phyloP scores from a whole-genome alignment of 352 stramenopile genomes.

The Phytophthora constricta region DNA sequence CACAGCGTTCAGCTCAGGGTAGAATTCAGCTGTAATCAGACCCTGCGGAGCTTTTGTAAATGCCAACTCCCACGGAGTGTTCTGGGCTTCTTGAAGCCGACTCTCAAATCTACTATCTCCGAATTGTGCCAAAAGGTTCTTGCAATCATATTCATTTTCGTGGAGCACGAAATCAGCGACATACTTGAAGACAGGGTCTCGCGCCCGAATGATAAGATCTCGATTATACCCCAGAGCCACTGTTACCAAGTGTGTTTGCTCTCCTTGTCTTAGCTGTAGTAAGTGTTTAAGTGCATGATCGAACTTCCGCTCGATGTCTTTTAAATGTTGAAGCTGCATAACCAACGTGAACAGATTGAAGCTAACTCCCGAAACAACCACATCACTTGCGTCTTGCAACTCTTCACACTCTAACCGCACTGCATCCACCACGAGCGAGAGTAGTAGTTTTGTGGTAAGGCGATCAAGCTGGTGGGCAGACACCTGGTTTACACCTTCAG shows the following conservation, averaged over 20 bases:
- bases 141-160: slow-evolving; percentile 55
- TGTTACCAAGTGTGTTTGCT: slow-evolving; percentile 55
- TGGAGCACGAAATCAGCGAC: slow-evolving; percentile 55
- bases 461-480: slow-evolving; percentile 15
- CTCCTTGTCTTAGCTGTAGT: slow-evolving; percentile 45
- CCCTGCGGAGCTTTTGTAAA: slow-evolving; percentile 35
- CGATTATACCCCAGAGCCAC: slow-evolving; percentile 35
- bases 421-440: slow-evolving; percentile 54
- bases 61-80: slow-evolving; percentile 28
- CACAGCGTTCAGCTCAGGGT: slow-evolving; percentile 42
- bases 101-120: not conserved
- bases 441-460: slow-evolving; percentile 44
- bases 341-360: slow-evolving; percentile 62
- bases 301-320: slow-evolving; percentile 60
- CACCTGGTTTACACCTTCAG: not conserved
- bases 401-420: slow-evolving; percentile 40
- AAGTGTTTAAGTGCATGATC: slow-evolving; percentile 49
- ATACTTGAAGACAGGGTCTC: slow-evolving; percentile 67
- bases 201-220: slow-evolving; percentile 48
- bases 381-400: not conserved
- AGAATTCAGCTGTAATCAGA: slow-evolving; percentile 48
- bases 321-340: slow-evolving; percentile 49
- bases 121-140: slow-evolving; percentile 37
- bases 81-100: slow-evolving; percentile 23
- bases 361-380: slow-evolving; percentile 3